Base-by-base conservation (phyloP, 2,329 filamentous ascomycete genomes). In the Bipolaris zeicola region DNA sequence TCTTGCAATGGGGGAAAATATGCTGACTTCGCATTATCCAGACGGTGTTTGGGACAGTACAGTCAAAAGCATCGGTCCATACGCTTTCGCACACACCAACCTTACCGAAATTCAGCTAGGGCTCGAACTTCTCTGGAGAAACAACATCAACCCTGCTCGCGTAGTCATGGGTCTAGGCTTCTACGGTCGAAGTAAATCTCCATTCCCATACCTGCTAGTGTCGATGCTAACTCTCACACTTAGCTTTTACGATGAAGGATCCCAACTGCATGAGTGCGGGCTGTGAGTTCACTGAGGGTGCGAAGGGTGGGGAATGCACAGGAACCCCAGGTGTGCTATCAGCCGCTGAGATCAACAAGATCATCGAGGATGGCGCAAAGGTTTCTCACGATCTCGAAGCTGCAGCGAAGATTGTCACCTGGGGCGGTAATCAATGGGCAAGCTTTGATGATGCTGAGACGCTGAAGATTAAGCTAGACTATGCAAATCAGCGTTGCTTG, bases 51-150 rank as follows among this genome's bases (percentile, higher is more conserved):
- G 77, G 78, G 79, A 81, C 52, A n/a, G 42, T 0, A 31, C 61
- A 0, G 67, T 64, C 18, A 41, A 52, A 42, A 14, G 20, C 1
- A 57, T 49, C 52, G 57, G 52, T 54, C 70, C 57, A 76, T 77
- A 0, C 0, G 68, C 66, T 14, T 57, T 68, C 3, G 61, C 60
- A 0, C 79, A 82, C 55, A 79, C 80, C 0, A 81, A 82, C 55
- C 45, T 81, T 1, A 82, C 80, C 0, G 78, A 82, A 63, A 81
- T 81, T 26, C 63, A 76, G 4, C 28, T 60, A 0, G 72, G 68
- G 0, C 41, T 80, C 0, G 75, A 82, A 3, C 76, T 84, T 0
- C 63, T 83, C 3, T 82, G 81, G 80, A 66, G 81, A 11, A 77
- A 75, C 39, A 61, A 75, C 24, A 65, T 84, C 5, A 57, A 68